phyloP scores from a whole-genome alignment of 768 basidiomycete species.

The Xerocomus potaroensis region DNA sequence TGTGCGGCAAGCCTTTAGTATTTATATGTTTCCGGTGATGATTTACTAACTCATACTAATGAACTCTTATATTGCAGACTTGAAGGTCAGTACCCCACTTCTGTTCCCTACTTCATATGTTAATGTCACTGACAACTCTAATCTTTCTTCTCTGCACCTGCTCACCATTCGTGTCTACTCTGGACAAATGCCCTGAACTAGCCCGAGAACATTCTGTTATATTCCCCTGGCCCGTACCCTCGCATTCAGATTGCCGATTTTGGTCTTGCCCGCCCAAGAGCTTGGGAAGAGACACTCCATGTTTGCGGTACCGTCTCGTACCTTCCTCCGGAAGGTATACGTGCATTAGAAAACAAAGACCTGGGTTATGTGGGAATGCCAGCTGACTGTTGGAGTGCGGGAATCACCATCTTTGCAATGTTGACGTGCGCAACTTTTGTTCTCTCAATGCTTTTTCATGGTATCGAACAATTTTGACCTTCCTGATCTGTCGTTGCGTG shows the following conservation, averaged over 20 bases:
- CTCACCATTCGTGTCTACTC: not conserved
- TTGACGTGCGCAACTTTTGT: slow-evolving; percentile 56
- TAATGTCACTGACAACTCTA: not conserved
- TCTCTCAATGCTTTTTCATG: not conserved
- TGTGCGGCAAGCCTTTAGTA: not conserved
- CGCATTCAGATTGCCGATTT: slow-evolving; percentile 85
- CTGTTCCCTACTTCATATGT: not conserved
- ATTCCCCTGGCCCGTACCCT: slow-evolving; percentile 79
- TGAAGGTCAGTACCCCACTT: slow-evolving; percentile 45
- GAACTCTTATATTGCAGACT: slow-evolving; percentile 38
- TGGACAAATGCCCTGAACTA: slow-evolving; percentile 16
- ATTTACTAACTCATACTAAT: not conserved
- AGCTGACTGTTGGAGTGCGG: slow-evolving; percentile 88
- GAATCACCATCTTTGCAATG: slow-evolving; percentile 80
- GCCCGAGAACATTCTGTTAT: slow-evolving; percentile 84
- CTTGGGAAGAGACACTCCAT: slow-evolving; percentile 78
- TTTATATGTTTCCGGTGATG: not conserved
- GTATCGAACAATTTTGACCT: not conserved
- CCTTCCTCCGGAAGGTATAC: slow-evolving; percentile 79
- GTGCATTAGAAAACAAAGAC: slow-evolving; percentile 71
- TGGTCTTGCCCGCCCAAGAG: slow-evolving; percentile 73
- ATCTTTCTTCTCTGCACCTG: not conserved
- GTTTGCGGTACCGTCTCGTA: slow-evolving; percentile 88
- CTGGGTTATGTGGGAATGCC: slow-evolving; percentile 77
- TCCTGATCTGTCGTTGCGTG: not conserved